These are phyloP conservation scores for Aspergillus bertholletiae DNA, from an alignment of 495 filamentous ascomycete species.

Conservation along the genomic window DNA sequence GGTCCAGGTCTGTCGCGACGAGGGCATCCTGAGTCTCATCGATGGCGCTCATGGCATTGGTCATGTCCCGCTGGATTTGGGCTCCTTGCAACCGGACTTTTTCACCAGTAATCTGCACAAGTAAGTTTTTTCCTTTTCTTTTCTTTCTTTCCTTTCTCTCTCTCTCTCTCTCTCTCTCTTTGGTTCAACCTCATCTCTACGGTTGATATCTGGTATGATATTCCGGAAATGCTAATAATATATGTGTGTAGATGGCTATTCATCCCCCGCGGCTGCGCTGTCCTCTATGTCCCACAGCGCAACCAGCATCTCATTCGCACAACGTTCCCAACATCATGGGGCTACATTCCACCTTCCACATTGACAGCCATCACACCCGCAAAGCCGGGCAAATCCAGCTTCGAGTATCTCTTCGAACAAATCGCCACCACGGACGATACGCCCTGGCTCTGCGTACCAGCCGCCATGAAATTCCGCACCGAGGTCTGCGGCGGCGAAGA, in stretches of 20 bases:
- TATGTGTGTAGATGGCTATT: slow-evolving; percentile 64
- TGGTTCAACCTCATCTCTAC: not conserved
- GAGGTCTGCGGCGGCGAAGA: slow-evolving; percentile 73
- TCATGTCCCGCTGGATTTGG: slow-evolving; percentile 66
- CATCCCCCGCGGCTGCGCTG: slow-evolving; percentile 73
- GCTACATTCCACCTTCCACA: slow-evolving; percentile 40
- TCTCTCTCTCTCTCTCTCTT: no score
- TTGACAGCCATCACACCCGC: no score
- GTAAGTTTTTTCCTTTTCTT: slow-evolving; percentile 28
- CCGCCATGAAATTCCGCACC: slow-evolving; percentile 63
- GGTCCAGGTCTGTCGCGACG: slow-evolving; percentile 55
- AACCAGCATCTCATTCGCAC: slow-evolving; percentile 74
- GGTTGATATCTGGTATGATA: no score
- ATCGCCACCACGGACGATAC: slow-evolving; percentile 70
- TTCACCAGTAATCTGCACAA: slow-evolving; percentile 85
- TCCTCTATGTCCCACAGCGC: slow-evolving; percentile 70
- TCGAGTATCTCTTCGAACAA: slow-evolving; percentile 72
- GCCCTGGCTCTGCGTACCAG: slow-evolving; percentile 67
- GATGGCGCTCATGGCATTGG: slow-evolving; percentile 84
- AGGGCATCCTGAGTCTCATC: slow-evolving; percentile 61
- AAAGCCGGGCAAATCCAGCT: slow-evolving; percentile 59
- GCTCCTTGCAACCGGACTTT: slow-evolving; percentile 70
- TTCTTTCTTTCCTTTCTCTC: not conserved
- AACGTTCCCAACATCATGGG: slow-evolving; percentile 67
- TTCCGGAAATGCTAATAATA: no score